A percentile compares a stretch with the other conserved stretches of the same genome.
Evolutionary conservation across 352 stramenopile species (phyloP).

Genomic region (Phytophthora quininea): DNA sequence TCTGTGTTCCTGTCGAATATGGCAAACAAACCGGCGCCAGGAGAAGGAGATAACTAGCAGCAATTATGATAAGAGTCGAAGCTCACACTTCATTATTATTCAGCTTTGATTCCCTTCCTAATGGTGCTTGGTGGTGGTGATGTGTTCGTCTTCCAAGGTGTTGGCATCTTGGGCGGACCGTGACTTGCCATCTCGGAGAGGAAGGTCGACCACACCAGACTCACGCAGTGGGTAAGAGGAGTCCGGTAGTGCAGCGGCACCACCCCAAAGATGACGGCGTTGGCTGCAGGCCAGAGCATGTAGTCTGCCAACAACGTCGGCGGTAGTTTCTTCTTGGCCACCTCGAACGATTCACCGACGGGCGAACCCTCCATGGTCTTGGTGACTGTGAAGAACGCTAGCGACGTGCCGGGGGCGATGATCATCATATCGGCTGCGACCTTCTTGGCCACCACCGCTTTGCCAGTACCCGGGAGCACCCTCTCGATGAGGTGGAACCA

Average conservation of each 20-base stretch:
- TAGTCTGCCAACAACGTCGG: not conserved
- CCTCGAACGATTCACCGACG: not conserved
- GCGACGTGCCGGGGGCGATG: not conserved
- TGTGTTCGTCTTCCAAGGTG: no score
- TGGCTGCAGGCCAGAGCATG: not conserved
- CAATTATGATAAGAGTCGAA: no score
- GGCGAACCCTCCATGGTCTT: not conserved
- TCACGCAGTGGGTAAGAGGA: not conserved
- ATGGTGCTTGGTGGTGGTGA: no score
- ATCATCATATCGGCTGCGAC: not conserved
- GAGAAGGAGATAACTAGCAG: no score
- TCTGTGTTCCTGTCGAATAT: conserved; percentile 42
- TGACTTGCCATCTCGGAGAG: not conserved
- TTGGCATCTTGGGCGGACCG: no score
- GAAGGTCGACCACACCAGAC: not conserved
- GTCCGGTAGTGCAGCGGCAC: not conserved
- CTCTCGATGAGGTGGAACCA: not conserved
- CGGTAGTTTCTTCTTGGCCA: not conserved
- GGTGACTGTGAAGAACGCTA: conserved; percentile 1
- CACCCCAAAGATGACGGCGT: not conserved
- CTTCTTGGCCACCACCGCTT: not conserved
- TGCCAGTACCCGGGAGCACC: not conserved
- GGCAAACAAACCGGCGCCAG: conserved; percentile 13
- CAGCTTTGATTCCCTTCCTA: not conserved
- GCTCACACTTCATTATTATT: not conserved